Evolutionary conservation across 139 green algal species (phyloP).

Genomic region (Klebsormidium nitens): DNA sequence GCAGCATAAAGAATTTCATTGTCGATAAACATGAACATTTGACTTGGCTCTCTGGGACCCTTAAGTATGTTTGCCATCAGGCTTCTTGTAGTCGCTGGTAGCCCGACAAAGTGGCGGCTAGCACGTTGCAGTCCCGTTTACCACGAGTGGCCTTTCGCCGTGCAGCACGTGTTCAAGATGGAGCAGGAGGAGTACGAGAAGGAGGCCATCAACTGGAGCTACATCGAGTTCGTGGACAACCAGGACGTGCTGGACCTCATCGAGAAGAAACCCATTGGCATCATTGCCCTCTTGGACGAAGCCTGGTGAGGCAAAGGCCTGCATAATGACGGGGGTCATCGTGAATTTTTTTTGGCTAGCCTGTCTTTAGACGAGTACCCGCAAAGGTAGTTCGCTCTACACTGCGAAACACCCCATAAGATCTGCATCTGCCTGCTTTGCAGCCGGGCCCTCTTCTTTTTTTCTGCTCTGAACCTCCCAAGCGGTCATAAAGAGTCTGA

Average conservation of each 20-base stretch:
- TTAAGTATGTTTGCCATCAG: too few species aligned
- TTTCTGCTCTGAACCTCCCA: background rate
- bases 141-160: too few species aligned
- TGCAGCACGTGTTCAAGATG: conserved; percentile 62
- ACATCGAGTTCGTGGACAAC: conserved; percentile 99
- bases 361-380: background rate
- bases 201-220: conserved; percentile 96
- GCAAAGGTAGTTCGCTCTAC: background rate
- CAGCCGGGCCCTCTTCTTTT: conserved; percentile 12
- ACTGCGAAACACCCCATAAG: background rate
- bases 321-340: background rate
- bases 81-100: too few species aligned
- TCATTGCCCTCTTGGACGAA: conserved; percentile 96
- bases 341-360: background rate
- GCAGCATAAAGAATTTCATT: too few species aligned
- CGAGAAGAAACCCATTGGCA: conserved; percentile 57
- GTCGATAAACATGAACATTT: too few species aligned
- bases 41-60: too few species aligned
- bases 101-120: too few species aligned
- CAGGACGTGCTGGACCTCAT: conserved; percentile 96
- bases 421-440: background rate
- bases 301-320: conserved; percentile 41
- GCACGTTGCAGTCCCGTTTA: too few species aligned
- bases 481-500: background rate
- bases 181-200: conserved; percentile 98